Percentiles rank a stretch among this genome's conserved stretches.
Conservation (phyloP, 2,329 filamentous ascomycete species). For the Botrytis tulipae region DNA sequence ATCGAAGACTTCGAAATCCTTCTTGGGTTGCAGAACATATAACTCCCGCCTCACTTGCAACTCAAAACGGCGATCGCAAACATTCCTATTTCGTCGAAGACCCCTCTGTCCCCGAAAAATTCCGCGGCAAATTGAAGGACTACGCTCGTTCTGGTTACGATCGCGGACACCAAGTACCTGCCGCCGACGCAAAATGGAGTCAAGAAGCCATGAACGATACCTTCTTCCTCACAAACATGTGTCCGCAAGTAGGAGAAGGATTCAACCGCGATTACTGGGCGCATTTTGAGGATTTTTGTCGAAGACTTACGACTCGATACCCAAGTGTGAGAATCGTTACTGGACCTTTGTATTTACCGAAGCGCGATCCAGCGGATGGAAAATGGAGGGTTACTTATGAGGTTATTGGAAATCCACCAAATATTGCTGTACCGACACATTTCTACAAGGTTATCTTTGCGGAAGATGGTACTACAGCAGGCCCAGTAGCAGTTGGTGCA, state of each 20-base stretch:
- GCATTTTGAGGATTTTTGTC: slow-evolving; percentile 96
- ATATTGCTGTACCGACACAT: slow-evolving; percentile 93
- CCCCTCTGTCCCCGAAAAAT: slow-evolving; percentile 72
- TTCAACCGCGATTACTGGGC: slow-evolving; percentile 99
- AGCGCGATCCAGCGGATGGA: slow-evolving; percentile 74
- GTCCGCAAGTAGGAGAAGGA: slow-evolving; percentile 93
- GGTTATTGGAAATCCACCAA: slow-evolving; percentile 89
- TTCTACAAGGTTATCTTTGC: slow-evolving; percentile 99
- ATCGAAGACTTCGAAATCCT: slow-evolving; percentile 87
- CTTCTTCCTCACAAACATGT: slow-evolving; percentile 94
- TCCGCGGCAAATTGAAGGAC: slow-evolving; percentile 86
- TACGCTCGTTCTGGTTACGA: slow-evolving; percentile 96
- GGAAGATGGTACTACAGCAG: slow-evolving; percentile 69
- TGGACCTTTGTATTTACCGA: slow-evolving; percentile 88
- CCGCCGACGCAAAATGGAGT: slow-evolving; percentile 93
- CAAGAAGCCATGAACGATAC: slow-evolving; percentile 94
- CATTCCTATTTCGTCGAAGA: slow-evolving; percentile 85
- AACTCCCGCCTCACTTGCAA: slow-evolving; percentile 76
- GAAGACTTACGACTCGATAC: slow-evolving; percentile 75
- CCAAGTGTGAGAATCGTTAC: slow-evolving; percentile 89
- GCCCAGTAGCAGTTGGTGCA: slow-evolving; percentile 83
- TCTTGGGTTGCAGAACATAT: slow-evolving; percentile 97
- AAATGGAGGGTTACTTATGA: slow-evolving; percentile 97
- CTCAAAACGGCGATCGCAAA: slow-evolving; percentile 76
- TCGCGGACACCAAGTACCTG: slow-evolving; percentile 93